phyloP scores from a whole-genome alignment of 2,329 filamentous ascomycete genomes.

The Neoscytalidium dimidiatum region DNA sequence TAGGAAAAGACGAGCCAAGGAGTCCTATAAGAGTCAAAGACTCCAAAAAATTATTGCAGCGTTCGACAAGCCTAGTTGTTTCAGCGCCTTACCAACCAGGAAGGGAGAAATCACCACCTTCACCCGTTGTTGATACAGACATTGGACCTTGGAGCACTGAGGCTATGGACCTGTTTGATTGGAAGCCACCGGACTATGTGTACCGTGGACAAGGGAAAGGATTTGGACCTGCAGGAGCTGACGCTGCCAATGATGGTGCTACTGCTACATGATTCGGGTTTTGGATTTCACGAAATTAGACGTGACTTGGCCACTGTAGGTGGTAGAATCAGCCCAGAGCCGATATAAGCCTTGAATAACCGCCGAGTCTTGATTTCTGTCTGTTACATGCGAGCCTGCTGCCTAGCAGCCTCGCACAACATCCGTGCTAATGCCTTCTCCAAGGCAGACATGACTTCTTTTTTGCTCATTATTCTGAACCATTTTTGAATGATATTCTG shows the following conservation, averaged over 20 bases:
- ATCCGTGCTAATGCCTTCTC: too few relatives aligned
- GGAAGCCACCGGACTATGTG: slow-evolving; percentile 50
- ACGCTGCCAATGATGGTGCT: not conserved
- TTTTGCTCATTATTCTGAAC: not conserved
- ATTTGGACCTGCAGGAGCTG: not conserved
- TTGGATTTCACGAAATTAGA: not conserved
- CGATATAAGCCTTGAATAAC: too few relatives aligned
- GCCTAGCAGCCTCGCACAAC: too few relatives aligned
- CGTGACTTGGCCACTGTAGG: too few relatives aligned
- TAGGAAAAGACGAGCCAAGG: not conserved
- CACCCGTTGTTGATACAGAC: slow-evolving; percentile 51
- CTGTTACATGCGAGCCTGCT: too few relatives aligned
- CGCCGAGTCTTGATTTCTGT: too few relatives aligned
- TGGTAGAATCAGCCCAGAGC: too few relatives aligned
- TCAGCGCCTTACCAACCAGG: not conserved
- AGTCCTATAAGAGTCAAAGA: not conserved
- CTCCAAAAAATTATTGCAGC: not conserved
- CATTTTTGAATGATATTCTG: not conserved
- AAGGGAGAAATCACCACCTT: slow-evolving; percentile 37
- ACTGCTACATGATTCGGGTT: not conserved
- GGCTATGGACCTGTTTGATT: slow-evolving; percentile 67
- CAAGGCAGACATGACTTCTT: too few relatives aligned
- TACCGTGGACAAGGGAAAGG: slow-evolving; percentile 21
- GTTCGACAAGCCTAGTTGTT: not conserved
- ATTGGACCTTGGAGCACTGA: slow-evolving; percentile 70